Percentiles rank a stretch among this genome's conserved stretches.
phyloP scores from a whole-genome alignment of 805 yeast genomes.

The Zygosaccharomyces gambellarensis region DNA sequence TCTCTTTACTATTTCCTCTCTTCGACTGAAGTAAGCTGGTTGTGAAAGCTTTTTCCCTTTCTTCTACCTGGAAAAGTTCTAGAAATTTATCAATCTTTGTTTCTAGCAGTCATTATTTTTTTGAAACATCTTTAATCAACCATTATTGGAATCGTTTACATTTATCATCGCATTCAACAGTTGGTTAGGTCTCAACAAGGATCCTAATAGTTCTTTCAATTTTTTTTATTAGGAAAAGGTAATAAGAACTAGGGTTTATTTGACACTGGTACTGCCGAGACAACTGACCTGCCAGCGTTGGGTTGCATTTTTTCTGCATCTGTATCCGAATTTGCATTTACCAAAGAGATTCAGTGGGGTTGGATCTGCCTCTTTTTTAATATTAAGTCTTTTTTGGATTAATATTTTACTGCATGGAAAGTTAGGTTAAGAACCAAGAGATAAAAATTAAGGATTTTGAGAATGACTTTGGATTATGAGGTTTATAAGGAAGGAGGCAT shows the following conservation, averaged over 20 bases:
- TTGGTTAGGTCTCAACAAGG: slow-evolving; percentile 1
- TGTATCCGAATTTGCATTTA: neutral
- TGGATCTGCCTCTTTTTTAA: neutral
- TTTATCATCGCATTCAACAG: neutral
- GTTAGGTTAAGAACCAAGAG: neutral
- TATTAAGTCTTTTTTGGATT: neutral
- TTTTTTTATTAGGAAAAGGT: neutral
- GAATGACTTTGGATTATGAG: slow-evolving; percentile 34
- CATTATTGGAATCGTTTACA: neutral
- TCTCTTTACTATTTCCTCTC: neutral
- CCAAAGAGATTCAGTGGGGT: neutral
- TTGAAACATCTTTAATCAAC: neutral
- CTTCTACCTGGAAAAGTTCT: neutral
- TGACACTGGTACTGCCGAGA: slow-evolving; percentile 4
- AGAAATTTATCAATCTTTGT: too few relatives aligned
- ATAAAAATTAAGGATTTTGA: neutral
- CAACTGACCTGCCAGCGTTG: slow-evolving; percentile 2
- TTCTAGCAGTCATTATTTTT: too few relatives aligned
- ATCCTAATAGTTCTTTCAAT: neutral
- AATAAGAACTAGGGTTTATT: slow-evolving; percentile 1
- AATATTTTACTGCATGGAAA: neutral
- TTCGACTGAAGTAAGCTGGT: neutral
- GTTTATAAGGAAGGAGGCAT: slow-evolving; percentile 45
- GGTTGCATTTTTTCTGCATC: slow-evolving; percentile 1
- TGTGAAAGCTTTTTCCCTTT: neutral